Percentiles rank a stretch among this genome's conserved stretches.
These are phyloP conservation scores for Backusella westeae DNA, from an alignment of 192 early-diverging fungal genomes.

Conservation along the genomic window DNA sequence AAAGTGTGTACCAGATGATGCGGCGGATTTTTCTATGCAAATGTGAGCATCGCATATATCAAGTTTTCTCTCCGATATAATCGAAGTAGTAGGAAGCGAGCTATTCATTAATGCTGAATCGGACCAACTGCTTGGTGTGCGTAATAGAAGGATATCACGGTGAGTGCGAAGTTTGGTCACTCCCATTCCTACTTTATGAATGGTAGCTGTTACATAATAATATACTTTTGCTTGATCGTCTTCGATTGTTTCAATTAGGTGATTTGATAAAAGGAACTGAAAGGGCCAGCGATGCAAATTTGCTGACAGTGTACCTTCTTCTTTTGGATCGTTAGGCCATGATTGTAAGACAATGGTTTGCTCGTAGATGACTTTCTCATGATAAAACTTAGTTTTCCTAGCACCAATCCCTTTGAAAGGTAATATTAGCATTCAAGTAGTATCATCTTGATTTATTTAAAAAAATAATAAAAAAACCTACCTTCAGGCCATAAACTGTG, in stretches of 20 bases:
- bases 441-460: not conserved
- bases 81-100: conserved; percentile 16
- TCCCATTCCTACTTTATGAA: conserved; percentile 4
- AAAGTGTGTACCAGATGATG: conserved; percentile 31
- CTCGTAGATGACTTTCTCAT: conserved; percentile 31
- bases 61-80: conserved; percentile 11
- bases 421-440: not conserved
- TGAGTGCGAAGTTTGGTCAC: conserved; percentile 14
- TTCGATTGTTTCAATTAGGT: conserved; percentile 31
- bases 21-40: conserved; percentile 23
- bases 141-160: conserved; percentile 22
- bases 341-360: conserved; percentile 30
- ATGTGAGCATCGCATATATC: conserved; percentile 19
- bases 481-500: conserved; percentile 37
- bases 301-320: not conserved
- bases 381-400: conserved; percentile 19
- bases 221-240: conserved; percentile 27
- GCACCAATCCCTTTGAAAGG: conserved; percentile 19
- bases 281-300: conserved; percentile 30
- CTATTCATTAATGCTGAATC: conserved; percentile 19
- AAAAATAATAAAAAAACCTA: not conserved
- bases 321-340: not conserved
- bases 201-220: conserved; percentile 17
- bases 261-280: conserved; percentile 26
- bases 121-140: conserved; percentile 12